phyloP scores from a whole-genome alignment of 2,329 filamentous ascomycete species.

The Pezicula rhizophila region DNA sequence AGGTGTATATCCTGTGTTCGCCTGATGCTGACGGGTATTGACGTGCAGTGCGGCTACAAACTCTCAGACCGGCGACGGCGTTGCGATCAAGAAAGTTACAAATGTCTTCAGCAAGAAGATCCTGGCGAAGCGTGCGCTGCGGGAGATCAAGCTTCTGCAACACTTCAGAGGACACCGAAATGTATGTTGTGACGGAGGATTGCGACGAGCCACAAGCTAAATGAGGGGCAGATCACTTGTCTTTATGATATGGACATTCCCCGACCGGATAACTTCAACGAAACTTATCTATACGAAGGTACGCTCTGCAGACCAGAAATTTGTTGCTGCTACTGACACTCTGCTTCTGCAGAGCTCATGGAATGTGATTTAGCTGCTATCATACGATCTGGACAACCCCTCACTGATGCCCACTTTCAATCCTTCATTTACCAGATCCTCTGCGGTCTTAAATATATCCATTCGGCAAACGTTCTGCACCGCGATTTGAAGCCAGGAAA shows the following conservation, averaged over 20 bases:
- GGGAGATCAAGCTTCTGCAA: slow-evolving; percentile 97
- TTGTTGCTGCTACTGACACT: too few relatives aligned
- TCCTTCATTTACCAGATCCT: slow-evolving; percentile 99
- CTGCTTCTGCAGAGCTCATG: slow-evolving; percentile 72
- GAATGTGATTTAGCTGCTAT: slow-evolving; percentile 98
- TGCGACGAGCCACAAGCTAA: slow-evolving; percentile 24
- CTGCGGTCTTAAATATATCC: slow-evolving; percentile 97
- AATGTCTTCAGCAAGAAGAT: slow-evolving; percentile 99
- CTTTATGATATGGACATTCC: slow-evolving; percentile 99
- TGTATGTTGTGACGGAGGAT: slow-evolving; percentile 42
- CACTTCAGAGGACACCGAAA: slow-evolving; percentile 91
- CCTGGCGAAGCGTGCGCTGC: slow-evolving; percentile 90
- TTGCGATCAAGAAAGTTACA: slow-evolving; percentile 99
- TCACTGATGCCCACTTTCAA: slow-evolving; percentile 98
- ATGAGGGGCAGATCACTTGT: slow-evolving; percentile 76
- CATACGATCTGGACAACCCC: slow-evolving; percentile 90
- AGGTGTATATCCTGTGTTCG: slow-evolving; percentile 20
- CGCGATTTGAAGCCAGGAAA: slow-evolving; percentile 97
- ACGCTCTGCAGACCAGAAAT: not conserved
- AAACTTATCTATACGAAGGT: slow-evolving; percentile 99
- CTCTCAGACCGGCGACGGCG: slow-evolving; percentile 82
- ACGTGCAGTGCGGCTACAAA: slow-evolving; percentile 79
- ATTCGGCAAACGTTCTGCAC: slow-evolving; percentile 96
- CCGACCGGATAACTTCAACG: slow-evolving; percentile 94
- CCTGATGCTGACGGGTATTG: slow-evolving; percentile 30